Base-by-base conservation (phyloP, 345 rosid genomes). In the Mercurialis annua region DNA sequence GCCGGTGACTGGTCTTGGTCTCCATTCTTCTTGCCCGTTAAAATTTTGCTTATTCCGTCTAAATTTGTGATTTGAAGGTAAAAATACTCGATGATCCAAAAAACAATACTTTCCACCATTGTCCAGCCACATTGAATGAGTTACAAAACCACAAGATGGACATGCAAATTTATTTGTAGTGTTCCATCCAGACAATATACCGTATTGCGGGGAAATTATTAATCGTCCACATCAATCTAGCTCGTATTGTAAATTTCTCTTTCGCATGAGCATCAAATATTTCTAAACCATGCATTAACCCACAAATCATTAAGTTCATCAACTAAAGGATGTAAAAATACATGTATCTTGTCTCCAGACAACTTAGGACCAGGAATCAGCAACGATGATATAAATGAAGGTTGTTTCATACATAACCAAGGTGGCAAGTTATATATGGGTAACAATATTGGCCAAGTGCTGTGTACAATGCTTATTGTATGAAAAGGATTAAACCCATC, bases 51-150 rank as follows among this genome's bases (percentile, higher is more conserved):
- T 60, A 26, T 66, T 60, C 23, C 1, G 3, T 2, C 31, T 7
- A 16, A 10, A 60, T 11, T 0, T 16, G 12, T 62, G 69, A n/a
- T 62, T 20, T 0, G 0, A 11, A 0, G 27, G 16, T 14, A 70
- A 27, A 16, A 43, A 70, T 8, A 27, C 2, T 10, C 30, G 20
- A 42, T 70, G 75, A 18, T 54, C 55, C 24, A 60, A 49, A 9
- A 50, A 75, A 40, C 24, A 59, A 29, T 11, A 18, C 20, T 72
- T 67, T 12, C 51, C 30, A 16, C 60, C 47, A 30, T 53, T 4
- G 1, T 31, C 6, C 10, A 68, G 27, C 33, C 47, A 48, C 7
- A 7, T 40, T 1, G 38, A 62, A 0, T 14, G 12, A 14, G 36
- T 73, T 1, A 26, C 26, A 64, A 29, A 47, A 10, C 29, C 6